These are phyloP conservation scores for Exophiala sp. DNA, from an alignment of 2,329 filamentous ascomycete species.

Conservation along the genomic window DNA sequence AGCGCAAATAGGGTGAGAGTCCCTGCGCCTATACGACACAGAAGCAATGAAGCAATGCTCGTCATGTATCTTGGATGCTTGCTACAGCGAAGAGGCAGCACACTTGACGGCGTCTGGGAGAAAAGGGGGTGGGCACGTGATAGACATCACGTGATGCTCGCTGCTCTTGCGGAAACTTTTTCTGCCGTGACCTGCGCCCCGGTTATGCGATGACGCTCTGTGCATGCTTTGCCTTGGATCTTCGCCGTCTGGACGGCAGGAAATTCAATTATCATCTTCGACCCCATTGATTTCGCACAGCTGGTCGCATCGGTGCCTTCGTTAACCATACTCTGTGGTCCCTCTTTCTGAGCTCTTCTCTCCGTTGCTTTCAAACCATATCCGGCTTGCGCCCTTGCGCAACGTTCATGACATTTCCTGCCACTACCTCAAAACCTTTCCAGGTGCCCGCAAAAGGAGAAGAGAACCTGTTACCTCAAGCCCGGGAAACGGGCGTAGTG, in stretches of 20 bases:
- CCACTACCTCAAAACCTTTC: slow-evolving; percentile 24
- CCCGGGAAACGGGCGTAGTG: slow-evolving; percentile 38
- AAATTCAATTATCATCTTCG: background rate
- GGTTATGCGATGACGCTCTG: background rate
- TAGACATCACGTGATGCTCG: background rate
- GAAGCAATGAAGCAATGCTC: too few species aligned
- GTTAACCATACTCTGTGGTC: background rate
- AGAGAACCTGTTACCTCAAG: slow-evolving; percentile 25
- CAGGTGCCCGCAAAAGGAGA: slow-evolving; percentile 24
- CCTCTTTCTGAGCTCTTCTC: background rate
- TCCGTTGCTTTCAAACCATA: background rate
- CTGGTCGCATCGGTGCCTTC: background rate
- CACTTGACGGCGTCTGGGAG: background rate
- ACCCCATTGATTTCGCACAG: background rate
- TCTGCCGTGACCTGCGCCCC: background rate
- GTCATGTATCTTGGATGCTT: too few species aligned
- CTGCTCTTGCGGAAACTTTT: background rate
- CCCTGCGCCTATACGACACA: too few species aligned
- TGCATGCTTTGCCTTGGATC: background rate
- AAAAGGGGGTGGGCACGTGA: background rate
- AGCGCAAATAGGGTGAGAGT: too few species aligned
- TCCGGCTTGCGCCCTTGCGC: background rate
- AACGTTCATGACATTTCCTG: slow-evolving; percentile 28
- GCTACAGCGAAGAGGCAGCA: too few species aligned
- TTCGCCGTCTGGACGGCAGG: background rate